Evolutionary conservation across 495 filamentous ascomycete species (phyloP).

Genomic region (Cercophora scortea): DNA sequence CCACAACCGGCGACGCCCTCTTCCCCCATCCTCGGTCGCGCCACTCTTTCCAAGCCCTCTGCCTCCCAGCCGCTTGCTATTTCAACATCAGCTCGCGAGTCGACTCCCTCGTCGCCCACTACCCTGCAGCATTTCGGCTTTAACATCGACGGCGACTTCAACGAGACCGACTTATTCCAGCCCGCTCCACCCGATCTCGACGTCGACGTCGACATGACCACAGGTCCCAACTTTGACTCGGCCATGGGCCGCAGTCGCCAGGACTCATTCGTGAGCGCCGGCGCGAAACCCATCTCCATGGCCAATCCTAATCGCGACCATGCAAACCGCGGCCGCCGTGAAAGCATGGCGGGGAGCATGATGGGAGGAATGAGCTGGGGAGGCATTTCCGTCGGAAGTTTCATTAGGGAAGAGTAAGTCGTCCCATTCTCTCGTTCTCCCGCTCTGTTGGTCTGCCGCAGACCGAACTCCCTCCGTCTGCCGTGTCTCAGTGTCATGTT

Average conservation of each 20-base stretch:
- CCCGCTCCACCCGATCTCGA: constrained; percentile 10
- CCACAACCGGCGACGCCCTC: constrained; percentile 33
- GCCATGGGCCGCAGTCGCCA: constrained; percentile 48
- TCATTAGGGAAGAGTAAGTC: constrained; percentile 96
- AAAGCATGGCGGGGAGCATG: constrained; percentile 80
- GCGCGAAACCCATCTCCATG: constrained; percentile 81
- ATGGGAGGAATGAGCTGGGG: constrained; percentile 97
- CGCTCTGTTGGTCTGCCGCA: constrained; percentile 4
- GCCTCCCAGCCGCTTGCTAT: constrained; percentile 27
- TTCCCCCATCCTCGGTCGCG: constrained; percentile 28
- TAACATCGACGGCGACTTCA: constrained; percentile 23
- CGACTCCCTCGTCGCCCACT: constrained; percentile 10
- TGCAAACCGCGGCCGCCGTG: constrained; percentile 57
- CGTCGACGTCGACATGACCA: constrained; percentile 53
- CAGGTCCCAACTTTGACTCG: constrained; percentile 50
- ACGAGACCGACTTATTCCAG: constrained; percentile 28
- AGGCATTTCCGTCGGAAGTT: constrained; percentile 90
- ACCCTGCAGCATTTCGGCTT: constrained; percentile 11
- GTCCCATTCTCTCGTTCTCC: constrained; percentile 1
- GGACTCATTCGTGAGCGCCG: constrained; percentile 72
- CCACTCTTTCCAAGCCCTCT: constrained; percentile 15
- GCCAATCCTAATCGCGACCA: constrained; percentile 66
- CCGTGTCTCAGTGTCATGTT: constrained; percentile 9
- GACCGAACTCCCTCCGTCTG: not conserved
- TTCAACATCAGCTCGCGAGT: constrained; percentile 4